phyloP scores from a whole-genome alignment of 192 early-diverging fungal species.

The Entophlyctis helioformis region DNA sequence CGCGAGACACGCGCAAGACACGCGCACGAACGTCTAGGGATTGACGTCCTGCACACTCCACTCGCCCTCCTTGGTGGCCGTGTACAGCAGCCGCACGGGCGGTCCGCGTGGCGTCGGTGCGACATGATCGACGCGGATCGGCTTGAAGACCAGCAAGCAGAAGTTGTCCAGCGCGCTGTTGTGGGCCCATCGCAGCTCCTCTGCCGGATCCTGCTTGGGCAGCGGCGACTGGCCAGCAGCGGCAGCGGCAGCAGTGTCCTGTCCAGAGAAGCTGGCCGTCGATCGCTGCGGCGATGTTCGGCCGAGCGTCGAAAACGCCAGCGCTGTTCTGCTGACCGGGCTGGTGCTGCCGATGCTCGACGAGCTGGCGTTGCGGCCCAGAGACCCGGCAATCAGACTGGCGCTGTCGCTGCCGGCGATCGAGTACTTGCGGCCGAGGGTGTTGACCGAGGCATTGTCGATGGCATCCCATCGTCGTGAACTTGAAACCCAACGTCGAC shows the following conservation, averaged over 20 bases:
- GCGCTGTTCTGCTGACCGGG: no score
- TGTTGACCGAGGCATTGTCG: neutral
- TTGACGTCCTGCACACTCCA: slow-evolving; percentile 22
- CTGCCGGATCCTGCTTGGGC: slow-evolving; percentile 8
- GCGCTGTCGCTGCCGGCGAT: neutral
- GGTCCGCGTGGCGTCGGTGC: slow-evolving; percentile 3
- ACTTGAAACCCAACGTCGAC: no score
- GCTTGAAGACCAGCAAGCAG: slow-evolving; percentile 58
- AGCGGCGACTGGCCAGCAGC: no score
- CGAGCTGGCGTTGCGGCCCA: no score
- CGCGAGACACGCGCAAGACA: no score
- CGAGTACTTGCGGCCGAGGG: neutral
- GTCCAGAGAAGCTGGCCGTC: no score
- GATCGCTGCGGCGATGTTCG: no score
- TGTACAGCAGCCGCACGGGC: slow-evolving; percentile 13
- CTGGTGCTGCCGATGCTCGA: no score
- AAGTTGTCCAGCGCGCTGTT: slow-evolving; percentile 66
- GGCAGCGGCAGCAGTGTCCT: no score
- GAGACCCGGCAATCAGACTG: no score
- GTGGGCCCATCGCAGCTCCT: slow-evolving; percentile 44
- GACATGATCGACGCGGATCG: slow-evolving; percentile 45
- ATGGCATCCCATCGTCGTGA: neutral
- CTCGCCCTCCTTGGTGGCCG: slow-evolving; percentile 9
- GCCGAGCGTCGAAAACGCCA: no score
- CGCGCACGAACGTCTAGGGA: slow-evolving; percentile 15